phyloP scores from a whole-genome alignment of 257 asterid species.

The Ehretia macrophylla region DNA sequence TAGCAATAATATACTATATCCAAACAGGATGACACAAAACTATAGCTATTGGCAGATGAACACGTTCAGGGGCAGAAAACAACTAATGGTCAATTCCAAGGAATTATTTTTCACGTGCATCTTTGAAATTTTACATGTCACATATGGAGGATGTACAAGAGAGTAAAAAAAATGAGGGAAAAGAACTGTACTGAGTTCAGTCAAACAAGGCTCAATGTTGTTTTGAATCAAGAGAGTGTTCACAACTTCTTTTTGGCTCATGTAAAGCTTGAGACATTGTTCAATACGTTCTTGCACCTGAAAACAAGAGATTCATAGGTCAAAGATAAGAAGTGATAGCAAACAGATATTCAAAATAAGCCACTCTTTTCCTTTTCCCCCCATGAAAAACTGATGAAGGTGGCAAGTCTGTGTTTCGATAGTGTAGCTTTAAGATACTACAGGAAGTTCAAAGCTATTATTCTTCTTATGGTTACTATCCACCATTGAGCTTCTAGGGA shows the following conservation, averaged over 20 bases:
- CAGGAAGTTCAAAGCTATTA: too few species aligned
- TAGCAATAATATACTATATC: too few species aligned
- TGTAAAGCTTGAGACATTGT: slow-evolving; percentile 65
- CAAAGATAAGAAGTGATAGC: slow-evolving; percentile 11
- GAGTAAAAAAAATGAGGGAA: slow-evolving; percentile 2
- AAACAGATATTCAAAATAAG: slow-evolving; percentile 1
- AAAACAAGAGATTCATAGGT: slow-evolving; percentile 11
- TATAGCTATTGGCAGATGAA: neutral
- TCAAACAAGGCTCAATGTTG: slow-evolving; percentile 60
- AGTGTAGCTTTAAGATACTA: too few species aligned
- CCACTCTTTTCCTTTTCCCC: neutral
- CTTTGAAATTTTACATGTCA: too few species aligned
- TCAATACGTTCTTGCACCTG: slow-evolving; percentile 81
- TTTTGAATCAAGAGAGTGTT: slow-evolving; percentile 47
- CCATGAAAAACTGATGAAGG: neutral
- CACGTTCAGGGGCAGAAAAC: neutral
- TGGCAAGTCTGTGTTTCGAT: too few species aligned
- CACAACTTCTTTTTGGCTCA: slow-evolving; percentile 73
- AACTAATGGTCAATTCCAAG: too few species aligned
- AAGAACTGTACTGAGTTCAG: slow-evolving; percentile 56
- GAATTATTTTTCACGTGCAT: too few species aligned
- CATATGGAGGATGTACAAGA: neutral
- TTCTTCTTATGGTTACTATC: too few species aligned
- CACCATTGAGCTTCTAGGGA: too few species aligned
- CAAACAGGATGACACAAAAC: too few species aligned